A percentile compares a stretch with the other conserved stretches of the same genome.
Conservation (phyloP, 345 rosid genomes). For the Aurinia saxatilis region DNA sequence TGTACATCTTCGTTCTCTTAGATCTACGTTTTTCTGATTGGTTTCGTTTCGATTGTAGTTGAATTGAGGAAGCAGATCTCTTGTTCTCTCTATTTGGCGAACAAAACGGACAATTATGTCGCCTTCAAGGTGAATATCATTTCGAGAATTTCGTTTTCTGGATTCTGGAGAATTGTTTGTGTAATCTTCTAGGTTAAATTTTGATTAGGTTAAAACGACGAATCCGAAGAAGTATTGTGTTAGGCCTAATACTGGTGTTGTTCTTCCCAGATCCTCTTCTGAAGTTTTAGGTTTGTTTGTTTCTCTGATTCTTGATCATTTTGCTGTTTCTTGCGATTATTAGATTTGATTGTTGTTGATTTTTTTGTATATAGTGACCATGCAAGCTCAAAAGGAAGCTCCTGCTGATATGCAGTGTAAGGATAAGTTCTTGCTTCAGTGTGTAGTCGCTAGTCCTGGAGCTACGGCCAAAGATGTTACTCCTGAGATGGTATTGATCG, state of each 20-base stretch:
- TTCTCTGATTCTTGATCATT: not conserved
- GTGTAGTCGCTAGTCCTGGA: constrained; percentile 52
- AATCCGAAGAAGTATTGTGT: constrained; percentile 90
- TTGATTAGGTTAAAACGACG: constrained; percentile 69
- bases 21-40: constrained; percentile 18
- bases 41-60: constrained; percentile 29
- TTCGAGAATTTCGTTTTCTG: not conserved
- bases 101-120: constrained; percentile 56
- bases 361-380: constrained; percentile 51
- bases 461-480: constrained; percentile 54
- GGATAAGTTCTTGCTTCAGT: constrained; percentile 81
- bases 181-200: not conserved
- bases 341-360: constrained; percentile 7
- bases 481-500: constrained; percentile 60
- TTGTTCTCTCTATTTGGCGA: constrained; percentile 57
- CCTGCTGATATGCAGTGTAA: constrained; percentile 81
- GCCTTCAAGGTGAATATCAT: constrained; percentile 61
- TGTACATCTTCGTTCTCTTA: not conserved
- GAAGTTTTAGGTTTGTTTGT: constrained; percentile 60
- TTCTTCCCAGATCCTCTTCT: constrained; percentile 63
- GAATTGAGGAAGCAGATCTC: constrained; percentile 81
- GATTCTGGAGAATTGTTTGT: not conserved
- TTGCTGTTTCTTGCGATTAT: not conserved
- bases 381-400: constrained; percentile 91
- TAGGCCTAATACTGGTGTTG: constrained; percentile 79